Evolutionary conservation across 306 rosid species (phyloP).

Genomic region (Oemleria cerasiformis): DNA sequence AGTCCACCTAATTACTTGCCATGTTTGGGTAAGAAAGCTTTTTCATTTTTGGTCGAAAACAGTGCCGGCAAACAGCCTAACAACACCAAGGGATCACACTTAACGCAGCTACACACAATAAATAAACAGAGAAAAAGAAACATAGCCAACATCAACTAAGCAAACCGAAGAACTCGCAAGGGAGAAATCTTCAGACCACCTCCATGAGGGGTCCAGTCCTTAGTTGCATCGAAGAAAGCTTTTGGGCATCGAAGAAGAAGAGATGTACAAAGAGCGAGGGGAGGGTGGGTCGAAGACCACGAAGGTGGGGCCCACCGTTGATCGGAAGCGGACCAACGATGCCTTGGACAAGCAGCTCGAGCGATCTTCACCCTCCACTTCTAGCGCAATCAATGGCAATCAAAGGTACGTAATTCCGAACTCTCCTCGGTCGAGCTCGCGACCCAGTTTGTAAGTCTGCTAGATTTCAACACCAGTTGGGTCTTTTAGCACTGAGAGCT

Average conservation of each 20-base stretch:
- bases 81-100: too few relatives aligned
- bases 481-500: conserved; percentile 53
- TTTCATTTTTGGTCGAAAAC: too few relatives aligned
- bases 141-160: too few relatives aligned
- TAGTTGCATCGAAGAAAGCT: too few relatives aligned
- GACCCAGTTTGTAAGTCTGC: conserved; percentile 60
- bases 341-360: conserved; percentile 86
- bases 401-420: conserved; percentile 88
- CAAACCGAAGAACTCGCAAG: too few relatives aligned
- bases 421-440: conserved; percentile 92
- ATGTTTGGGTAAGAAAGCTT: too few relatives aligned
- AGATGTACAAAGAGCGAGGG: conserved; percentile 72
- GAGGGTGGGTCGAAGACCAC: conserved; percentile 49
- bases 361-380: conserved; percentile 93
- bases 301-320: conserved; percentile 53
- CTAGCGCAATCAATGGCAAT: conserved; percentile 73
- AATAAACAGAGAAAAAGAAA: too few relatives aligned
- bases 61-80: too few relatives aligned
- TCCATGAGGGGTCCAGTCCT: too few relatives aligned
- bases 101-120: too few relatives aligned
- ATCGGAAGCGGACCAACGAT: conserved; percentile 95
- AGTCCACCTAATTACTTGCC: too few relatives aligned
- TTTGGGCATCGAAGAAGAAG: conserved; percentile 16
- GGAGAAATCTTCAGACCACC: too few relatives aligned
- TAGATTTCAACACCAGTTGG: conserved; percentile 79